A percentile compares a stretch with the other conserved stretches of the same genome.
These are phyloP conservation scores for Malus hybrid DNA, from an alignment of 331 rosid species.

Conservation along the genomic window DNA sequence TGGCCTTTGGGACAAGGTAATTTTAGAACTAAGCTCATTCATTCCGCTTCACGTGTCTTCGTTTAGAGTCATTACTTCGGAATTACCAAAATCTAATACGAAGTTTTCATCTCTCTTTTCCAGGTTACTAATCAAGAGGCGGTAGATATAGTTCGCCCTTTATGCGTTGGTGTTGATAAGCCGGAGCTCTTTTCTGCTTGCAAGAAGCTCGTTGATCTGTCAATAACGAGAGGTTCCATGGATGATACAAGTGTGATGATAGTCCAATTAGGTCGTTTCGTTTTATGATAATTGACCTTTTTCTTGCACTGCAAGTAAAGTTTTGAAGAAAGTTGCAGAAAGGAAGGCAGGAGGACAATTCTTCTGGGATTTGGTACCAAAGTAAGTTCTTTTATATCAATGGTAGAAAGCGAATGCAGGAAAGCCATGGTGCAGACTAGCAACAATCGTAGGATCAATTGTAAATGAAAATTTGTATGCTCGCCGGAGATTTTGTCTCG, in stretches of 20 bases:
- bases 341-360: background rate
- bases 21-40: background rate
- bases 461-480: background rate
- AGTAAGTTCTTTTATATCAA: no score
- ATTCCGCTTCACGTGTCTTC: background rate
- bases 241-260: conserved; percentile 49
- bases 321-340: conserved; percentile 26
- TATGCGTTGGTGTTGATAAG: conserved; percentile 24
- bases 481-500: background rate
- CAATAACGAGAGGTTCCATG: conserved; percentile 33
- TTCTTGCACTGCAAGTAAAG: conserved; percentile 22
- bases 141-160: conserved; percentile 33
- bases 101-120: background rate
- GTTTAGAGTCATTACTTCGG: background rate
- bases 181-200: conserved; percentile 32
- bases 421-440: background rate
- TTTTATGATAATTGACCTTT: background rate
- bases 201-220: conserved; percentile 33
- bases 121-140: conserved; percentile 53
- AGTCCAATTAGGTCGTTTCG: conserved; percentile 25
- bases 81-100: background rate
- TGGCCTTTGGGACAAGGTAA: conserved; percentile 59
- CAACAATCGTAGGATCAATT: background rate
- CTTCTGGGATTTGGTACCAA: no score
- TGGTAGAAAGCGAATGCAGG: no score